These are phyloP conservation scores for Xylaria sp. DNA, from an alignment of 2,329 filamentous ascomycete species.

Conservation along the genomic window DNA sequence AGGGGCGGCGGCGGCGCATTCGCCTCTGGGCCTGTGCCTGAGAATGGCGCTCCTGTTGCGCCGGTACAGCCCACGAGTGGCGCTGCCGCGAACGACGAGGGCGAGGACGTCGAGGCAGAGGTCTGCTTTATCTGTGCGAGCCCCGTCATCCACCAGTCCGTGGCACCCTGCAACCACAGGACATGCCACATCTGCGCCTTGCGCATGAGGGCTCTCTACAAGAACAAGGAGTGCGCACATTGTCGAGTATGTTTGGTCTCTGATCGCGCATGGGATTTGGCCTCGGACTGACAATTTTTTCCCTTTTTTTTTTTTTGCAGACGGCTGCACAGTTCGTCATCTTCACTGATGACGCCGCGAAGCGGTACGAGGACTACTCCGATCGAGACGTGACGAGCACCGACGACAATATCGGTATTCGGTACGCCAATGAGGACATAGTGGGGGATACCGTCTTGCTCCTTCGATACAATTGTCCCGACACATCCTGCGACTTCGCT, in stretches of 20 bases:
- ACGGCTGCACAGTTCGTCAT: constrained; percentile 83
- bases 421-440: constrained; percentile 88
- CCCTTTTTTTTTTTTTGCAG: no score
- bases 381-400: constrained; percentile 77
- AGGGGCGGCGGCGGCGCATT: constrained; percentile 46
- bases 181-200: constrained; percentile 97
- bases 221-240: constrained; percentile 95
- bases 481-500: constrained; percentile 77
- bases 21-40: constrained; percentile 17
- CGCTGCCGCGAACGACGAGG: constrained; percentile 49
- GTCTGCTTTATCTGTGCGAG: constrained; percentile 99
- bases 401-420: constrained; percentile 89
- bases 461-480: constrained; percentile 94
- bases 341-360: constrained; percentile 86
- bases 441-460: constrained; percentile 90
- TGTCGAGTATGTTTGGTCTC: constrained; percentile 73
- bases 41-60: constrained; percentile 26
- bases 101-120: constrained; percentile 74
- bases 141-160: constrained; percentile 83
- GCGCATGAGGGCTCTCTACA: constrained; percentile 91
- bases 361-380: constrained; percentile 86
- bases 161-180: constrained; percentile 94
- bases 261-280: neutral
- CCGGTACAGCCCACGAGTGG: constrained; percentile 32
- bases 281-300: constrained; percentile 19